Evolutionary conservation across 2,329 filamentous ascomycete species (phyloP).

Genomic region (Nemania serpens): DNA sequence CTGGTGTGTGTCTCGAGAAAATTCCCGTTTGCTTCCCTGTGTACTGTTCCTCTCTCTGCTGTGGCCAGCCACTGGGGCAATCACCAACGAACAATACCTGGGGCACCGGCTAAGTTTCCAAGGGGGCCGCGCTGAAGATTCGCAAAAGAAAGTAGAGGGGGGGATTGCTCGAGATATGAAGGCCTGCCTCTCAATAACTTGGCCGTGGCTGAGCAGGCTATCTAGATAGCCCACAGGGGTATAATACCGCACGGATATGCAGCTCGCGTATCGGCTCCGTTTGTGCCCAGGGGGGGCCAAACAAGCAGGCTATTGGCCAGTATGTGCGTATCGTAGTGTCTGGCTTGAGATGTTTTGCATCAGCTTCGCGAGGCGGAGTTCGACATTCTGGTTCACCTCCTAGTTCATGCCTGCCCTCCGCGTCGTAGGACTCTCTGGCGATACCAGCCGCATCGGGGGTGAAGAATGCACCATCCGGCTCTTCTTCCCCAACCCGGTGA

Average conservation of each 20-base stretch:
- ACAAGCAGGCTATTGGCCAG: conserved; percentile 11
- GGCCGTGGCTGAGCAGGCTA: not conserved
- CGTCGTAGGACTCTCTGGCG: conserved; percentile 4
- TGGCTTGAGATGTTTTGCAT: conserved; percentile 20
- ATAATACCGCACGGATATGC: conserved; percentile 18
- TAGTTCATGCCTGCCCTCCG: not conserved
- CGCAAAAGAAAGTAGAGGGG: not conserved
- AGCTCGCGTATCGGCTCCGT: conserved; percentile 28
- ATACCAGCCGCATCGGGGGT: conserved; percentile 8
- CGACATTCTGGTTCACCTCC: not conserved
- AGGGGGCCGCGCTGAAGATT: not conserved
- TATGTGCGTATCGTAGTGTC: conserved; percentile 13
- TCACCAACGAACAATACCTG: not conserved
- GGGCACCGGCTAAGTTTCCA: not conserved
- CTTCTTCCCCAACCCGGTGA: conserved; percentile 22
- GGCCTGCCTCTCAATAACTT: not conserved
- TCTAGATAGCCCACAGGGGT: not conserved
- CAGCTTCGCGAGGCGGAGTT: conserved; percentile 19
- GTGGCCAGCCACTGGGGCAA: conserved; percentile 15
- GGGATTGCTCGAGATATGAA: not conserved
- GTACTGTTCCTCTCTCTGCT: not conserved
- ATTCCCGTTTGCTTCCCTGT: conserved; percentile 32
- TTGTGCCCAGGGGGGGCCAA: conserved; percentile 12
- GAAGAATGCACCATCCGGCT: conserved; percentile 26
- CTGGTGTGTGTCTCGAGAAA: conserved; percentile 25